Evolutionary conservation across 345 rosid species (phyloP), one percentile per base, ranked within the genome.

Genomic region (Linum tenue): DNA sequence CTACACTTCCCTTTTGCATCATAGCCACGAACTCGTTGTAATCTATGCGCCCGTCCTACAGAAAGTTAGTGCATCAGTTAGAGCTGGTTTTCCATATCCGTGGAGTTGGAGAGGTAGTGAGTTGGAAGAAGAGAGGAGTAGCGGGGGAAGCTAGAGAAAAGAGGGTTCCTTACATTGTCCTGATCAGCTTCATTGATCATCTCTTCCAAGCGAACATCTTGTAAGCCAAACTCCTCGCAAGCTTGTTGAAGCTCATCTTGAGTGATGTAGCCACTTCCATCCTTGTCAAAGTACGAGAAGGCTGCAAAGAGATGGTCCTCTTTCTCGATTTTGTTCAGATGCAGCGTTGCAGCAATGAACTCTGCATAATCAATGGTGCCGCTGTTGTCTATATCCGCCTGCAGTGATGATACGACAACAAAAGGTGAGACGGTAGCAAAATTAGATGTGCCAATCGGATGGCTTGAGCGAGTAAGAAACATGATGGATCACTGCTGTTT

Each of bases 291-390:
- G 59, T 56, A 56, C 9, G 59, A 56, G 22, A 56, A 56, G 36
- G 59, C 59, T n/a, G 59, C 59, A 56, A 56, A 56, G 8, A 56
- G 59, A 56, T 56, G 59, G 16, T 56, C 59, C 36, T 56, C 59
- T 56, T 35, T 56, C 36, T 56, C 59, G 36, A 56, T 56, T 56
- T 56, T 56, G 59, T 56, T 56, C 17, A 56, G 59, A 16, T 56
- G 59, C 59, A 56, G 16, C 0, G 59, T 56, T 35, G 59, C 59
- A 56, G 59, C 59, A 8, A 56, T 6, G 3, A 56, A 56, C 59
- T 56, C 59, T 3, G 35, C 59, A 16, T 56, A 56, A 35, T 56
- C 59, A n/a, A 56, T 56, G 36, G 59, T 56, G 59, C 59, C 59
- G 16, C 59, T 56, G 59, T 56, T 56, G 59, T 56, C 59, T 35